Percentiles rank a stretch among this genome's conserved stretches.
Evolutionary conservation across 129 eudicot species (phyloP).

Genomic region (Deinandra increscens): DNA sequence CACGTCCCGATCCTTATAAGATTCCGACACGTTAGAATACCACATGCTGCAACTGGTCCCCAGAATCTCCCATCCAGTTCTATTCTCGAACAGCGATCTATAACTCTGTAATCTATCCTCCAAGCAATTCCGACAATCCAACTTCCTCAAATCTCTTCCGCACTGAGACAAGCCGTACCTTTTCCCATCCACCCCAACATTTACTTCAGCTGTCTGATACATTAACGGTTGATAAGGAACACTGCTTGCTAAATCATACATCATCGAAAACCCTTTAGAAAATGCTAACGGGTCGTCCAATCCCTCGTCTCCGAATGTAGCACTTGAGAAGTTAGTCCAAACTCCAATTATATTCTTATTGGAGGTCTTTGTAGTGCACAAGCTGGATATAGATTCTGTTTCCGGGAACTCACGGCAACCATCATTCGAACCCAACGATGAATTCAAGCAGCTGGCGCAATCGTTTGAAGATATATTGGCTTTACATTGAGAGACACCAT

Average conservation of each 20-base stretch:
- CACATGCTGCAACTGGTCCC: conserved; percentile 34
- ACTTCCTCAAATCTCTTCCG: neutral
- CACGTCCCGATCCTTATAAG: too few species aligned
- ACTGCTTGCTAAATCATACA: conserved; percentile 19
- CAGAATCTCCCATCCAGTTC: conserved; percentile 22
- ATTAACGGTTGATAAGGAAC: conserved; percentile 29
- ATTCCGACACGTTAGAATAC: too few species aligned
- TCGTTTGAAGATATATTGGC: conserved; percentile 11
- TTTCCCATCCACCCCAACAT: conserved; percentile 23
- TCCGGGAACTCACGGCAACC: neutral
- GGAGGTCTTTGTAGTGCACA: conserved; percentile 18
- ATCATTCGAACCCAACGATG: neutral
- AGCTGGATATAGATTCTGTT: neutral
- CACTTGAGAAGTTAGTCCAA: neutral
- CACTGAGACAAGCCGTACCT: conserved; percentile 33
- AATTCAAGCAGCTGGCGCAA: conserved; percentile 5
- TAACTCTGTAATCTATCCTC: neutral
- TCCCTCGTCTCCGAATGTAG: neutral
- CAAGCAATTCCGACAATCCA: conserved; percentile 30
- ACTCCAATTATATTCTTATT: conserved; percentile 9
- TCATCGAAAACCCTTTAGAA: conserved; percentile 30
- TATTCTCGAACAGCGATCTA: neutral
- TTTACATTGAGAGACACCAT: conserved; percentile 20
- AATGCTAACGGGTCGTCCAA: conserved; percentile 22
- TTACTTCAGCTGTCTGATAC: conserved; percentile 16